Conservation (phyloP, 768 basidiomycete species). For the Amanita inopinata region DNA sequence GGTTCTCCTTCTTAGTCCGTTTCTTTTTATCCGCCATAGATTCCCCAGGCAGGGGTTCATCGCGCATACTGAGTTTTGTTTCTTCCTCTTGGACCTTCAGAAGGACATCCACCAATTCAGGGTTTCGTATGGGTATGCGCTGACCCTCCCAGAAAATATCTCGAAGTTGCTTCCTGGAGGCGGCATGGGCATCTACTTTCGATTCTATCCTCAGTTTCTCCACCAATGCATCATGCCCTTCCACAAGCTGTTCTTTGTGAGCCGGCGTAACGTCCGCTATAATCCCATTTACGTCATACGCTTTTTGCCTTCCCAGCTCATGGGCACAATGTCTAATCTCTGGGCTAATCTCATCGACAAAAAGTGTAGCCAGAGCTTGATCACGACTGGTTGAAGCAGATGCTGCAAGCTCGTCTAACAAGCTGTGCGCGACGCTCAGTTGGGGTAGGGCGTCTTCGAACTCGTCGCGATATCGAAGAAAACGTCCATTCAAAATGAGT, state of each 20-base stretch:
- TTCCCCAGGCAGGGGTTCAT: conserved; percentile 19
- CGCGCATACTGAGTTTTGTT: conserved; percentile 36
- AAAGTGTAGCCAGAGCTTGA: conserved; percentile 78
- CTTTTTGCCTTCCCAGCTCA: conserved; percentile 65
- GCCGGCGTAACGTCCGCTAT: conserved; percentile 50
- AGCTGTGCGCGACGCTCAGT: conserved; percentile 64
- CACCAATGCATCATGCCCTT: conserved; percentile 48
- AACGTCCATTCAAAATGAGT: conserved; percentile 73
- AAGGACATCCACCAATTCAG: conserved; percentile 84
- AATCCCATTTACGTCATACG: conserved; percentile 77
- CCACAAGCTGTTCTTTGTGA: conserved; percentile 52
- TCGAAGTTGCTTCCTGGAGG: conserved; percentile 44
- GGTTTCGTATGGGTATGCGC: conserved; percentile 77
- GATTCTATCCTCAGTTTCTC: conserved; percentile 38
- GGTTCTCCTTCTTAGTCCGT: conserved; percentile 20
- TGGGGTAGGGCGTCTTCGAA: conserved; percentile 70
- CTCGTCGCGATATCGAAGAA: conserved; percentile 66
- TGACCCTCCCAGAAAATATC: conserved; percentile 72
- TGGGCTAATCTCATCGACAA: conserved; percentile 81
- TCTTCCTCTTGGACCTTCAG: conserved; percentile 77
- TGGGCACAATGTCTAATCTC: conserved; percentile 92
- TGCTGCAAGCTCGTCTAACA: conserved; percentile 60
- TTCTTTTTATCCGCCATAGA: conserved; percentile 18
- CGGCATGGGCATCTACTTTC: conserved; percentile 23
- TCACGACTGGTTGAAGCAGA: conserved; percentile 66